Conservation (phyloP, 345 rosid species). For the Cardamine chenopodiifolia region DNA sequence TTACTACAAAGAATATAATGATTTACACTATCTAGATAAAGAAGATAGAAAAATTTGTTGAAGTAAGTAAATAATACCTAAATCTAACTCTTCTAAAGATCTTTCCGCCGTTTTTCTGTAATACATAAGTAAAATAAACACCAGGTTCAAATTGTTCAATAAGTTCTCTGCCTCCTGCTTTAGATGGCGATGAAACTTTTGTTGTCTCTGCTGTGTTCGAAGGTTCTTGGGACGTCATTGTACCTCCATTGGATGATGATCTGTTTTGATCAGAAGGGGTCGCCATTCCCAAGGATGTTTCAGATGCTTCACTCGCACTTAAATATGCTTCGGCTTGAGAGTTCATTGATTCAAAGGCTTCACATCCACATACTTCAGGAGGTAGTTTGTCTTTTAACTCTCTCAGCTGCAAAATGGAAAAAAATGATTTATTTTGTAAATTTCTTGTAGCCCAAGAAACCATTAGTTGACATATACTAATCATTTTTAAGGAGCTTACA, state of each 20-base stretch:
- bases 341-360: slow-evolving; percentile 57
- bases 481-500: slow-evolving; percentile 47
- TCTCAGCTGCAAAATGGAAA: slow-evolving; percentile 54
- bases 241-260: slow-evolving; percentile 32
- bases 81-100: slow-evolving; percentile 86
- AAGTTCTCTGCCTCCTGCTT: slow-evolving; percentile 51
- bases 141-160: slow-evolving; percentile 93
- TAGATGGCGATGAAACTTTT: slow-evolving; percentile 32
- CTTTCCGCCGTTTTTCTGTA: slow-evolving; percentile 60
- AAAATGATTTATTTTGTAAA: not conserved
- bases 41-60: not conserved
- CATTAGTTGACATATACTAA: not conserved
- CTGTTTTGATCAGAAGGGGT: slow-evolving; percentile 33
- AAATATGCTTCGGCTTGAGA: slow-evolving; percentile 62
- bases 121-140: slow-evolving; percentile 73
- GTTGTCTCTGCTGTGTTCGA: slow-evolving; percentile 38
- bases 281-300: slow-evolving; percentile 34
- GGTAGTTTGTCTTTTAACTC: slow-evolving; percentile 61
- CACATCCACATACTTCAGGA: slow-evolving; percentile 53
- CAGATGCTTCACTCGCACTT: slow-evolving; percentile 40
- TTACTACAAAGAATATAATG: slow-evolving; percentile 51
- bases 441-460: not conserved
- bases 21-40: not conserved
- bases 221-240: slow-evolving; percentile 40
- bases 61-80: slow-evolving; percentile 56